A percentile compares a stretch with the other conserved stretches of the same genome.
These are phyloP conservation scores for Waltergamsia citrina DNA, from an alignment of 2,329 filamentous ascomycete genomes.

Conservation along the genomic window DNA sequence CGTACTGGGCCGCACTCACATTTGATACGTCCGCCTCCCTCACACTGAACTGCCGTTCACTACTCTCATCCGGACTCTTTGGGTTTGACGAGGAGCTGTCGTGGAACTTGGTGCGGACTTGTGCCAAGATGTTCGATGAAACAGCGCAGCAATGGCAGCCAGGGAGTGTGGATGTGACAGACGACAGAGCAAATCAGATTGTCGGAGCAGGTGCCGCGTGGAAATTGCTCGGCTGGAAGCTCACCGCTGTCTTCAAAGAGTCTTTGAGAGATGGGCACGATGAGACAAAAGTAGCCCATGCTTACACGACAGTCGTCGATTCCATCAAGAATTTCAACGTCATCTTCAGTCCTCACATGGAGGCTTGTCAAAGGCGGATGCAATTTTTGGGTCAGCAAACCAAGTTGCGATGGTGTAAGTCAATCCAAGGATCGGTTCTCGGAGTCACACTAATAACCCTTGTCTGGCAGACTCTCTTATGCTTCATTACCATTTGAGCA, in stretches of 20 bases:
- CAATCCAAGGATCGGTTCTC: neutral
- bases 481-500: conserved; percentile 22
- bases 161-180: conserved; percentile 14
- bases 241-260: conserved; percentile 20
- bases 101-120: conserved; percentile 16
- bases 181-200: conserved; percentile 20
- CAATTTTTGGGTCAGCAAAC: conserved; percentile 19
- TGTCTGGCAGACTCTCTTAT: conserved; percentile 20
- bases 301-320: conserved; percentile 13
- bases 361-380: conserved; percentile 19
- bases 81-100: conserved; percentile 18
- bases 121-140: conserved; percentile 18
- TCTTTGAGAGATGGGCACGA: conserved; percentile 19
- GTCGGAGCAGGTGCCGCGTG: conserved; percentile 16
- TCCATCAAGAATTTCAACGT: conserved; percentile 16
- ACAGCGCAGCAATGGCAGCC: conserved; percentile 14
- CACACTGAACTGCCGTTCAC: conserved; percentile 26
- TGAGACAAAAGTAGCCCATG: conserved; percentile 15
- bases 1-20: conserved; percentile 29
- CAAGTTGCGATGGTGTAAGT: conserved; percentile 20
- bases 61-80: conserved; percentile 26
- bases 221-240: conserved; percentile 21
- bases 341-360: conserved; percentile 15
- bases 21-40: conserved; percentile 30
- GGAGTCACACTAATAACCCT: neutral